A percentile compares a stretch with the other conserved stretches of the same genome.
These are phyloP conservation scores for Thelonectria rubi DNA, from an alignment of 2,329 filamentous ascomycete genomes.

Conservation along the genomic window DNA sequence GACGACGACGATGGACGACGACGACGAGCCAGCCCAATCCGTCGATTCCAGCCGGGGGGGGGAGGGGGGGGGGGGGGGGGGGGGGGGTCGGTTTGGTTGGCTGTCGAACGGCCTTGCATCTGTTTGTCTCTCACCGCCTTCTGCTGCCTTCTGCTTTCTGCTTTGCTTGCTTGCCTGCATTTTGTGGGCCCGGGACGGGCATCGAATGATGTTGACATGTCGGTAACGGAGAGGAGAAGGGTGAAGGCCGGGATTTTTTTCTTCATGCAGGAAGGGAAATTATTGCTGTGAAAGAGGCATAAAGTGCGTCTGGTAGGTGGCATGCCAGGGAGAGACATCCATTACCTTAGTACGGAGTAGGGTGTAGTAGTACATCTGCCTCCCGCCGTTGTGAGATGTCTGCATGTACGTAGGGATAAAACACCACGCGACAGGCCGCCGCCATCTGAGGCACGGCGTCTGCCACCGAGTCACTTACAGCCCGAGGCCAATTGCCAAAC, in stretches of 20 bases:
- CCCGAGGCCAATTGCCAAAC: too few relatives aligned
- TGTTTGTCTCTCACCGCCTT: constrained; percentile 27
- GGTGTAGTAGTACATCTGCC: too few relatives aligned
- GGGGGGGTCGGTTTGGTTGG: not conserved
- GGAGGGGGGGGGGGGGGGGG: too few relatives aligned
- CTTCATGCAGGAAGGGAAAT: not conserved
- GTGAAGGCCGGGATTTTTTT: not conserved
- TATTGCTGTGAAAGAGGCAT: not conserved
- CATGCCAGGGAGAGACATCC: not conserved
- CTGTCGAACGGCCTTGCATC: not conserved
- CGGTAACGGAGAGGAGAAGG: not conserved
- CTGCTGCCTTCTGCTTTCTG: not conserved
- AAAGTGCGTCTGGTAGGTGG: too few relatives aligned
- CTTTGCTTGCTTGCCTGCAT: not conserved
- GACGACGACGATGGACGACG: not conserved
- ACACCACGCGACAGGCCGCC: constrained; percentile 15
- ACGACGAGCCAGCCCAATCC: not conserved
- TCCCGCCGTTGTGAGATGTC: too few relatives aligned
- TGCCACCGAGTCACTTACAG: too few relatives aligned
- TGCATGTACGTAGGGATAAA: not conserved
- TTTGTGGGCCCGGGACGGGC: not conserved
- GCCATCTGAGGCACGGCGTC: constrained; percentile 17
- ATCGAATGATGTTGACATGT: constrained; percentile 2
- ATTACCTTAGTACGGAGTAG: too few relatives aligned
- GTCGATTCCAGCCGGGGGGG: not conserved